phyloP scores from a whole-genome alignment of 225 moss, liverwort and hornwort genomes.

The Antitrichia curtipendula region DNA sequence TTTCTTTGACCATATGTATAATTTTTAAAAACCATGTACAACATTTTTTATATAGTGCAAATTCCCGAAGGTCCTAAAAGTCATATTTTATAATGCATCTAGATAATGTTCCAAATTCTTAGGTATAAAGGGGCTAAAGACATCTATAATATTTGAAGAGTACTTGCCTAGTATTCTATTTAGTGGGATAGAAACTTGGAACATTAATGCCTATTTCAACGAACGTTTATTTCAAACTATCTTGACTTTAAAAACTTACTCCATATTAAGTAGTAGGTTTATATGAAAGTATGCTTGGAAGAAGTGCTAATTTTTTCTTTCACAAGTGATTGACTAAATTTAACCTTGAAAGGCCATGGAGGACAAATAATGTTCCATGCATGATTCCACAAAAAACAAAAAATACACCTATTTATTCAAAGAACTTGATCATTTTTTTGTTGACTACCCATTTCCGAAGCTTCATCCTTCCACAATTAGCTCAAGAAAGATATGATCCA shows the following conservation, averaged over 20 bases:
- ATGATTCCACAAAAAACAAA: background rate
- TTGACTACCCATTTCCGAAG: fast-evolving
- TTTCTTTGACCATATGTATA: background rate
- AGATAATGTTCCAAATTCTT: background rate
- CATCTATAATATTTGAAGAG: no score
- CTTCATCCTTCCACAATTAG: fast-evolving
- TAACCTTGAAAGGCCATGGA: no score
- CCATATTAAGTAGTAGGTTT: fast-evolving
- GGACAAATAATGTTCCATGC: background rate
- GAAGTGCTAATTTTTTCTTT: background rate
- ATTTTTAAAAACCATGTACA: background rate
- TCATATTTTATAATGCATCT: background rate
- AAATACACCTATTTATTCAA: fast-evolving
- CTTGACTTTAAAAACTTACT: no score
- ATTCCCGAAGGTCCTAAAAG: background rate
- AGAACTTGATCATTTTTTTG: background rate
- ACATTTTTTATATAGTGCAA: background rate
- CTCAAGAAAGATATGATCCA: background rate
- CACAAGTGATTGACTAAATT: fast-evolving
- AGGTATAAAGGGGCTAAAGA: no score
- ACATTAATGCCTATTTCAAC: background rate
- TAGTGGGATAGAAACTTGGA: fast-evolving
- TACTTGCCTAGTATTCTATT: background rate
- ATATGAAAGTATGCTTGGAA: background rate
- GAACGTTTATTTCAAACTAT: background rate